These are phyloP conservation scores for Pseudofabraea citricarpa DNA, from an alignment of 2,329 filamentous ascomycete species.

Conservation along the genomic window DNA sequence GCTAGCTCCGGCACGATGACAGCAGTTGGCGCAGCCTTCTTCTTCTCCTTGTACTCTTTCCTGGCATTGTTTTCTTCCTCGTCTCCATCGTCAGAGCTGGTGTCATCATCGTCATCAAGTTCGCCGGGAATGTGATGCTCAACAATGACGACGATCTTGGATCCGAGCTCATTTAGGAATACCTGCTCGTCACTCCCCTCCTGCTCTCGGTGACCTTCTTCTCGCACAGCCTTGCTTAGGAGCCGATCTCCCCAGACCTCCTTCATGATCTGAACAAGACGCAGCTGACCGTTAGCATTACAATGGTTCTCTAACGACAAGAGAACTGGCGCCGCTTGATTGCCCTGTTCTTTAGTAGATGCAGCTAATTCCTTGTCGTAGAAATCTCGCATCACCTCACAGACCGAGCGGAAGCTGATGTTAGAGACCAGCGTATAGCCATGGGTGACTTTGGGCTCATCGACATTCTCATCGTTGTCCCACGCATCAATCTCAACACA, in stretches of 20 bases:
- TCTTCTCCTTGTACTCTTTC: conserved; percentile 48
- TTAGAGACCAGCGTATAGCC: conserved; percentile 65
- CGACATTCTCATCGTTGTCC: conserved; percentile 55
- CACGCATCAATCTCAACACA: conserved; percentile 73
- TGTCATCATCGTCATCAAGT: conserved; percentile 33
- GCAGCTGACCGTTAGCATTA: conserved; percentile 49
- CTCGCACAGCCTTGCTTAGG: conserved; percentile 50
- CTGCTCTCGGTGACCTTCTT: conserved; percentile 52
- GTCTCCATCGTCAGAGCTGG: conserved; percentile 36
- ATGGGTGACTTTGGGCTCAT: conserved; percentile 67
- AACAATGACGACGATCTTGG: conserved; percentile 62
- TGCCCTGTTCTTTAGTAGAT: conserved; percentile 32
- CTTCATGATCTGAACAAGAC: conserved; percentile 60
- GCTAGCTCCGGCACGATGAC: conserved; percentile 61
- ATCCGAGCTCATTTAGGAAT: conserved; percentile 51
- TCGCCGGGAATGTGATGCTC: conserved; percentile 59
- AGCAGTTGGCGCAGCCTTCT: conserved; percentile 39
- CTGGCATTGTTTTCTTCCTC: conserved; percentile 42
- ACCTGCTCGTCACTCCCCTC: conserved; percentile 48
- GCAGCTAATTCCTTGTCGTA: conserved; percentile 52
- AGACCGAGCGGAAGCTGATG: conserved; percentile 59
- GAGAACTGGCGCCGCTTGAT: conserved; percentile 51
- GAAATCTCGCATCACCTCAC: conserved; percentile 59
- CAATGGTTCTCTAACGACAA: conserved; percentile 68
- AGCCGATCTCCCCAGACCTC: conserved; percentile 58